phyloP scores from a whole-genome alignment of 352 stramenopile species.

The Globisporangium yorkense region DNA sequence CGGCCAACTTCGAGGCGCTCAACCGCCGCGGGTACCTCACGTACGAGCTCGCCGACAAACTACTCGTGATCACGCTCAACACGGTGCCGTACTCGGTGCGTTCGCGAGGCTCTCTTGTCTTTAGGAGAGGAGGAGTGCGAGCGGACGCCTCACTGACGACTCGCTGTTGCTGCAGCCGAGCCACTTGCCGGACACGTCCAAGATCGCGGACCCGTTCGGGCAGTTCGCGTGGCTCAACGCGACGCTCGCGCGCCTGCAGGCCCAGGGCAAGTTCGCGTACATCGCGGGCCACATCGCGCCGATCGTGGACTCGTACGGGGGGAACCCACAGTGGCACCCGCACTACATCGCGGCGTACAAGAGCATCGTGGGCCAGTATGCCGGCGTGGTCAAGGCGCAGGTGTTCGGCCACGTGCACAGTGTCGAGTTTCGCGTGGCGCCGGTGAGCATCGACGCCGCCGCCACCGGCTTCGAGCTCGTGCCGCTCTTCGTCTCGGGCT shows the following conservation, averaged over 20 bases:
- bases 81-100: slow-evolving; percentile 77
- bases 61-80: slow-evolving; percentile 75
- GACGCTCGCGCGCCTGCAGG: slow-evolving; percentile 46
- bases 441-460: slow-evolving; percentile 11
- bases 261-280: slow-evolving; percentile 60
- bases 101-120: background rate
- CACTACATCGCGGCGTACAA: slow-evolving; percentile 85
- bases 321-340: slow-evolving; percentile 80
- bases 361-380: slow-evolving; percentile 53
- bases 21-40: slow-evolving; percentile 54
- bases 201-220: slow-evolving; percentile 73
- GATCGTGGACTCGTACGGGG: slow-evolving; percentile 82
- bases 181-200: slow-evolving; percentile 67
- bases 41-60: slow-evolving; percentile 58
- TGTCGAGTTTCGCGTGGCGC: slow-evolving; percentile 83
- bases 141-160: too few relatives aligned
- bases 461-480: slow-evolving; percentile 25
- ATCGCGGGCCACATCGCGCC: slow-evolving; percentile 90
- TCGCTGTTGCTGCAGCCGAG: slow-evolving; percentile 31
- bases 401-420: slow-evolving; percentile 92
- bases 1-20: slow-evolving; percentile 46
- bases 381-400: slow-evolving; percentile 69
- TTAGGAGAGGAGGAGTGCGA: too few relatives aligned
- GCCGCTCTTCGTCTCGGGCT: slow-evolving; percentile 75
- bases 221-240: slow-evolving; percentile 90